phyloP scores from a whole-genome alignment of 345 rosid species.

The Moricandia moricandioides region DNA sequence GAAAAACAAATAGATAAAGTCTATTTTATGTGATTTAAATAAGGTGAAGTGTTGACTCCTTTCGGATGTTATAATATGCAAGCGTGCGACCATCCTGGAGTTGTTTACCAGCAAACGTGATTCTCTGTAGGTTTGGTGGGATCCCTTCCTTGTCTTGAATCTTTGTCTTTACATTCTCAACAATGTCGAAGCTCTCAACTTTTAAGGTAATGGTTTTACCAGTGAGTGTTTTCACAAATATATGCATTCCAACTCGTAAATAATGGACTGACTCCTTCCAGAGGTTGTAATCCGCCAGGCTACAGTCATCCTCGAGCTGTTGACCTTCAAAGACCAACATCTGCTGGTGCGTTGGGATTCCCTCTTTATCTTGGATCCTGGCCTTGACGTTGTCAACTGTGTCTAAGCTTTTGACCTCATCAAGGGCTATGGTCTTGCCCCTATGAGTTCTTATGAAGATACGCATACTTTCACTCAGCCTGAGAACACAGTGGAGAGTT shows the following conservation, averaged over 20 bases:
- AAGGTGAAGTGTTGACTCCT: not conserved
- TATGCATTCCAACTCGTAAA: not conserved
- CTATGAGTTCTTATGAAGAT: not conserved
- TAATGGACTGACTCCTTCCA: not conserved
- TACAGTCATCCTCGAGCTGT: not conserved
- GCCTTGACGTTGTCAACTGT: not conserved
- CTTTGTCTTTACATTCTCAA: not conserved
- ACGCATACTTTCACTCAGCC: not conserved
- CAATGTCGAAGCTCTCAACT: not conserved
- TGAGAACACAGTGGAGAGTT: not conserved
- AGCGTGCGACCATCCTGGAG: not conserved
- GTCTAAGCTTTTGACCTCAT: not conserved
- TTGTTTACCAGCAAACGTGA: not conserved
- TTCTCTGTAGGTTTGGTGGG: not conserved
- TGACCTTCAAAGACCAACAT: not conserved
- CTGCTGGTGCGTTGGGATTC: not conserved
- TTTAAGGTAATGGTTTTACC: not conserved
- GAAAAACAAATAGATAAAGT: not conserved
- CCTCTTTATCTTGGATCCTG: not conserved
- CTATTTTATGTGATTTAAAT: not conserved
- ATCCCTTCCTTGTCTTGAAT: not conserved
- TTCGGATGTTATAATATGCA: not conserved
- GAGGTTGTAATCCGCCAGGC: not conserved
- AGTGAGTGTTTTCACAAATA: not conserved
- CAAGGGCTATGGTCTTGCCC: not conserved